Evolutionary conservation across 805 yeast species (phyloP).

Genomic region (Myxozyma vanderwaltii): DNA sequence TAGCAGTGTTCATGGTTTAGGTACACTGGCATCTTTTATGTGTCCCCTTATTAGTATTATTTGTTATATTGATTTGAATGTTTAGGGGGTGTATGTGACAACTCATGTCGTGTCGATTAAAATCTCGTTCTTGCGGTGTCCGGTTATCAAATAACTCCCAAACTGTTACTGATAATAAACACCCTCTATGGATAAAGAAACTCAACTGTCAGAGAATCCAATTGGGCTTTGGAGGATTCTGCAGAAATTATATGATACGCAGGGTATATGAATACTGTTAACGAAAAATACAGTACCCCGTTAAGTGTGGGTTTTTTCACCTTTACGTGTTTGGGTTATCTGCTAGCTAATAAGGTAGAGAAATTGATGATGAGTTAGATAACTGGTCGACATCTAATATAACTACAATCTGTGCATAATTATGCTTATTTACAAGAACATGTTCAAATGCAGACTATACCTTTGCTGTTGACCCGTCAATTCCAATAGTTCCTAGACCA

Average conservation of each 20-base stretch:
- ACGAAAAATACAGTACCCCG: conserved; percentile 2
- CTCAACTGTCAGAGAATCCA: conserved; percentile 11
- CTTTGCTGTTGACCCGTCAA: conserved; percentile 20
- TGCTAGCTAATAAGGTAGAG: background rate
- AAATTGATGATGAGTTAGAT: conserved; percentile 27
- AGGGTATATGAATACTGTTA: conserved; percentile 16
- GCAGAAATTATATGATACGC: conserved; percentile 13
- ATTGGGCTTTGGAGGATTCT: conserved; percentile 29
- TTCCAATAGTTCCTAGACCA: conserved; percentile 35
- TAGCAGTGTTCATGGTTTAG: too few species aligned
- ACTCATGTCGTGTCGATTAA: too few species aligned
- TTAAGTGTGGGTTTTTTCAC: conserved; percentile 14
- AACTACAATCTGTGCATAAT: conserved; percentile 31
- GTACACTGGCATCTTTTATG: too few species aligned
- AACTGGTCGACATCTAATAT: conserved; percentile 32
- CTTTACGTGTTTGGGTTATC: too few species aligned
- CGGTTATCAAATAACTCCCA: background rate
- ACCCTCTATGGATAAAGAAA: conserved; percentile 13
- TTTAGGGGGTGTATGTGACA: too few species aligned
- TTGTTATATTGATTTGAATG: too few species aligned
- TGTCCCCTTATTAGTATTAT: too few species aligned
- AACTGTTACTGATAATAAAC: background rate
- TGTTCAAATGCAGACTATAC: conserved; percentile 12
- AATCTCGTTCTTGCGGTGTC: too few species aligned
- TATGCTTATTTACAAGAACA: conserved; percentile 33